Evolutionary conservation across 768 basidiomycete genomes (phyloP), one percentile per base, ranked within the genome.

Genomic region (Lentinula detonsa): DNA sequence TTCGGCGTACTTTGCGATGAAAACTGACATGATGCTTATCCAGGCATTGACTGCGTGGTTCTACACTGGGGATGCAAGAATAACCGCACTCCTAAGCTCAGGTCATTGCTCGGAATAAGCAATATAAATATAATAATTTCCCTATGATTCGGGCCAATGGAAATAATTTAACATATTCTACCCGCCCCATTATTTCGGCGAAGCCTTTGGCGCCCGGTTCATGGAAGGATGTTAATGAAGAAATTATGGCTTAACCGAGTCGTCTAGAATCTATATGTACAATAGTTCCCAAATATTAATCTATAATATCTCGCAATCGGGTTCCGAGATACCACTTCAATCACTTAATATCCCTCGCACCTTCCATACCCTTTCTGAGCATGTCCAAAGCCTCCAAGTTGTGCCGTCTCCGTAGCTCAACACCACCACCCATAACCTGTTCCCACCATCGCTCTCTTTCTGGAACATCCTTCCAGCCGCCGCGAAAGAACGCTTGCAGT

Each of bases 391-490:
- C 65, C 39, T 69, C 71, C 57, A 80, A 23, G 37, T 73, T 72
- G 54, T 63, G 71, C 63, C 62, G 66, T 59, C 78, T 71, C 62
- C 68, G 71, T 62, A 68, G 71, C 64, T 86, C 85, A 10, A 80
- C 69, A n/a, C 70, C 70, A 6, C 75, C 79, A 4, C 75, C 78
- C 37, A 90, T 73, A 37, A 86, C 85, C 10, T 71, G 67, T 43
- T 88, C 85, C 88, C 88, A 91, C 86, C 86, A 91, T 57, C 85
- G 75, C 70, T 84, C 80, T 18, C 66, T 76, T 65, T 80, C 79
- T 0, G 83, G 82, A 1, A 84, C 77, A 5, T 83, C 78, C 37
- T 77, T 77, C 90, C 90, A 91, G 16, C 82, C 83, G 9, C 85
- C 82, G 16, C 72, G 73, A 49, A 85, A 71, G 51, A 90, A 80